Evolutionary conservation across 495 filamentous ascomycete species (phyloP), one percentile per base, ranked within the genome.

Genomic region (Annulohypoxylon maeteangense): DNA sequence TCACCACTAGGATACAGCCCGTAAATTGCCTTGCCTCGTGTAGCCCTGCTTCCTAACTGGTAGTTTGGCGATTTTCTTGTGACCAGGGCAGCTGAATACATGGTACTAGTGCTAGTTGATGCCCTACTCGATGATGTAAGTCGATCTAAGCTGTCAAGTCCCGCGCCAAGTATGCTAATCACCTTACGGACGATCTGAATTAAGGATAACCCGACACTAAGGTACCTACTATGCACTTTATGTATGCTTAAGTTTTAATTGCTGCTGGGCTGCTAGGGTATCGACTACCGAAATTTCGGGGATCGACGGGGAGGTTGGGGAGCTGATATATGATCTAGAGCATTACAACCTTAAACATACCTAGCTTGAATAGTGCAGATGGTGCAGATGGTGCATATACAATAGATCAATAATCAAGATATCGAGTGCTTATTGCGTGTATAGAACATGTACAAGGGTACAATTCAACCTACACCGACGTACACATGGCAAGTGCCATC

Each of bases 101-200:
- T n/a, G n/a, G n/a, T n/a, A n/a, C n/a, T n/a, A n/a, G n/a, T n/a
- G n/a, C n/a, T n/a, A 45, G 58, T 63, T 67, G 47, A 51, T 51
- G 47, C 22, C 63, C 58, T 34, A 59, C 47, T 36, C n/a, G n/a
- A 72, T 72, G 69, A 72, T 72, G 69, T 60, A 72, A 60, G 44
- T 54, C 53, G 53, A 45, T 47, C 57, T 63, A 58, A 50, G 58
- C 63, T 38, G 58, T 63, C 51, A 34, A 60, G 56, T 57, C 55
- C 55, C 53, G 29, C 42, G 51, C 63, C 51, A 71, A 63, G 40
- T 50, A 63, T 71, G 27, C 34, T 42, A 48, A 14, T 27, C 32
- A 51, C 29, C 23, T 51, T 32, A 38, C 34, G 23, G 57, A 23
- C 22, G 42, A 65, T 51, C 53, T 27, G 53, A 51, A 53, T 42